Conservation (phyloP, 106 monocot genomes). For the Acorus calamus region DNA sequence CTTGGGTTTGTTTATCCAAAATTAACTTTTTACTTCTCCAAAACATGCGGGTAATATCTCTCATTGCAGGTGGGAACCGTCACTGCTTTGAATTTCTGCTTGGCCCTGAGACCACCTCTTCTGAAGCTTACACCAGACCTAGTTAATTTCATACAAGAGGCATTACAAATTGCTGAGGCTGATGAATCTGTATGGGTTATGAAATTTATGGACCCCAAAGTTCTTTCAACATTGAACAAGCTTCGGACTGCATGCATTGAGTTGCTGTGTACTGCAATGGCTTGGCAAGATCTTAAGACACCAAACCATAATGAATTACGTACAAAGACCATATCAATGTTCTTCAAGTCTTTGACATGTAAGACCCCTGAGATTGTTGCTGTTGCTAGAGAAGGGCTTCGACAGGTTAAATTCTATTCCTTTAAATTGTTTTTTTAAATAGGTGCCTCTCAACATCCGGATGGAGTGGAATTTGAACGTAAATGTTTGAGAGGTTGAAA, state of each 20-base stretch:
- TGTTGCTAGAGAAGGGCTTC: conserved; percentile 97
- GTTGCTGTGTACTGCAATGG: conserved; percentile 97
- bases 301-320: conserved; percentile 67
- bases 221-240: conserved; percentile 83
- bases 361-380: conserved; percentile 88
- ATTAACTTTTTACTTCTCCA: no score
- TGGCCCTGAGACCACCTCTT: conserved; percentile 93
- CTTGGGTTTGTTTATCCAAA: background rate
- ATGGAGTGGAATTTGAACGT: no score
- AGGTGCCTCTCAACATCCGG: no score
- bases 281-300: conserved; percentile 89
- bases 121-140: conserved; percentile 91
- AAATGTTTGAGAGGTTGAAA: no score
- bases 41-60: conserved; percentile 3
- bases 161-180: conserved; percentile 96
- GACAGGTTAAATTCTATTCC: conserved; percentile 41
- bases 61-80: conserved; percentile 81
- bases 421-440: no score
- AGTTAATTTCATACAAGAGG: conserved; percentile 94
- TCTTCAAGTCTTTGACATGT: conserved; percentile 97
- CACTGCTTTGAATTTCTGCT: conserved; percentile 89
- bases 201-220: conserved; percentile 89
- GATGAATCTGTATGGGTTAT: conserved; percentile 97
- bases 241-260: conserved; percentile 98
- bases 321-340: conserved; percentile 94